Percentiles rank a stretch among this genome's conserved stretches.
Evolutionary conservation across 768 basidiomycete species (phyloP).

Genomic region (Mrakia gelida): DNA sequence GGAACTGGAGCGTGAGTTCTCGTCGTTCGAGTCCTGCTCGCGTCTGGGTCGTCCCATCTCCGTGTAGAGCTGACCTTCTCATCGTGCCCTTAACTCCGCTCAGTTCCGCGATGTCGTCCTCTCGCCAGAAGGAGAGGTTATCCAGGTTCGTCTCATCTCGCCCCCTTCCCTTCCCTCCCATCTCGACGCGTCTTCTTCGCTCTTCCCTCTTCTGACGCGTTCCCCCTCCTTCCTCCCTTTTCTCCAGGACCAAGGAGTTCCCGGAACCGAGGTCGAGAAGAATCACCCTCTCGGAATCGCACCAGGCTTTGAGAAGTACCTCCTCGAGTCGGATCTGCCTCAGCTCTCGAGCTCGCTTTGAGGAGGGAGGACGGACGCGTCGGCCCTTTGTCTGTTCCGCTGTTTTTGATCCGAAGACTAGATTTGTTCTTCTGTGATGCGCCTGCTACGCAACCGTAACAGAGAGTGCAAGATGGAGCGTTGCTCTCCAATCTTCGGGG

Average conservation of each 20-base stretch:
- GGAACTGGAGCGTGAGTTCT: slow-evolving; percentile 41
- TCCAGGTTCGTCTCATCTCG: slow-evolving; percentile 36
- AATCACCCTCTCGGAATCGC: slow-evolving; percentile 39
- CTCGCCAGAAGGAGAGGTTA: slow-evolving; percentile 40
- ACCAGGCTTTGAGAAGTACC: slow-evolving; percentile 38
- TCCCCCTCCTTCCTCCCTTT: background rate
- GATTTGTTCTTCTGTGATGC: too few species aligned
- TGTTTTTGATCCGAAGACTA: too few species aligned
- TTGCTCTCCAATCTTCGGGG: too few species aligned
- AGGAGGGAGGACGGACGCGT: background rate
- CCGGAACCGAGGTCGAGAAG: slow-evolving; percentile 31
- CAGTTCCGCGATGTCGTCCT: slow-evolving; percentile 42
- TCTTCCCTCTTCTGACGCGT: background rate
- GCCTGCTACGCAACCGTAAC: too few species aligned
- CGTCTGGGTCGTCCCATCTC: background rate
- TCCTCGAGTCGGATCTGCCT: slow-evolving; percentile 17
- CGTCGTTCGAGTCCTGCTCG: too few species aligned
- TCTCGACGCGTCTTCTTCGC: background rate
- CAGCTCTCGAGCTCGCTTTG: slow-evolving; percentile 6
- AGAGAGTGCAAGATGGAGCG: too few species aligned
- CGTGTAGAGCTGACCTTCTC: background rate
- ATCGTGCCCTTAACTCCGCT: background rate
- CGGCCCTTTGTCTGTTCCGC: too few species aligned
- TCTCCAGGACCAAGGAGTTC: slow-evolving; percentile 40
- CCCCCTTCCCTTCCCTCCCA: too few species aligned